phyloP scores from a whole-genome alignment of 2,329 filamentous ascomycete genomes.

The Colletotrichum sp. region DNA sequence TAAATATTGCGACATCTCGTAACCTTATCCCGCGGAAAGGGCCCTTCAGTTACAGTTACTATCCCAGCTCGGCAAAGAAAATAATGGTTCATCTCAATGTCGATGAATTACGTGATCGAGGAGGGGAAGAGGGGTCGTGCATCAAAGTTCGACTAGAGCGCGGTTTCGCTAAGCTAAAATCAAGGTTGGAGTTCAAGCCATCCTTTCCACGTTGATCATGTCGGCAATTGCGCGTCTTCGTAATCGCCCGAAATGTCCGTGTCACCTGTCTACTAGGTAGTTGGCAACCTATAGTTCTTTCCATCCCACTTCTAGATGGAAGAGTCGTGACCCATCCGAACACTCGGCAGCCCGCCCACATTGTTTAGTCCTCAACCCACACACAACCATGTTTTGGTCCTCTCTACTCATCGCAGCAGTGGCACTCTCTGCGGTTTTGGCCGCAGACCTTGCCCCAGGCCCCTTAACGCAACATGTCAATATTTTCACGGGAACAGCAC shows the following conservation, averaged over 20 bases:
- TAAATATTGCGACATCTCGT: neutral
- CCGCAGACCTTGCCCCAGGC: neutral
- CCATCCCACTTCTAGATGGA: neutral
- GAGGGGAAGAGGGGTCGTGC: neutral
- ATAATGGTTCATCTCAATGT: neutral
- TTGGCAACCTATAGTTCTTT: neutral
- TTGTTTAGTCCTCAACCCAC: neutral
- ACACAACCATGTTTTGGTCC: neutral
- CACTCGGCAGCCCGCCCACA: neutral
- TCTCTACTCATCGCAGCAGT: neutral
- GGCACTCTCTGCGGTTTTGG: neutral
- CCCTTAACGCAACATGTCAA: neutral
- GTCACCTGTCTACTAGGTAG: neutral
- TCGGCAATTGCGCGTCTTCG: neutral
- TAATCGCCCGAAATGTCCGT: neutral
- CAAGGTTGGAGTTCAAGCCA: neutral
- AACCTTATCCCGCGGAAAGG: neutral
- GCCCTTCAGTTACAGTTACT: neutral
- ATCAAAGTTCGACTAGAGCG: neutral
- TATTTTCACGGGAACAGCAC: neutral
- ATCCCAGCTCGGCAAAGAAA: neutral
- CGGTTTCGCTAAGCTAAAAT: neutral
- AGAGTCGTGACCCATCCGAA: neutral
- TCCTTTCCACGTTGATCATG: neutral
- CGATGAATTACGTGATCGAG: neutral